These are phyloP conservation scores for Lipomyces sp. DNA, from an alignment of 805 yeast species.

Conservation along the genomic window DNA sequence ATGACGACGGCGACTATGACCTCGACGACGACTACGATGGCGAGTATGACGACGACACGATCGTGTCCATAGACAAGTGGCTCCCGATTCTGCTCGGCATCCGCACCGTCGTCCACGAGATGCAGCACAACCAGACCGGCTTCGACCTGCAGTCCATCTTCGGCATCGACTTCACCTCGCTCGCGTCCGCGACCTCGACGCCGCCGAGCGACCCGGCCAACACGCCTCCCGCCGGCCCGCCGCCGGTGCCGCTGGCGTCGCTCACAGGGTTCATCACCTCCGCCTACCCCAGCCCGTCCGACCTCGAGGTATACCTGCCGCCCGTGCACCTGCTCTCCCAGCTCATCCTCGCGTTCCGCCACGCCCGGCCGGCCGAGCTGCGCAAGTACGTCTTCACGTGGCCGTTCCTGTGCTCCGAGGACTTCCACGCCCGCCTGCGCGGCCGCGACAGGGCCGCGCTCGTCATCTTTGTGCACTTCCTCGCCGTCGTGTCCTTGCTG, in stretches of 20 bases:
- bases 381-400: constrained; percentile 29
- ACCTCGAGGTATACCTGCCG: constrained; percentile 20
- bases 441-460: constrained; percentile 19
- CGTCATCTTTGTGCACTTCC: constrained; percentile 23
- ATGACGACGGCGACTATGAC: not conserved
- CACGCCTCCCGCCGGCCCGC: not conserved
- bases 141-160: constrained; percentile 23
- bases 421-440: constrained; percentile 17
- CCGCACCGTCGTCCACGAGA: constrained; percentile 27
- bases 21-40: not conserved
- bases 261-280: not conserved
- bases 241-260: not conserved
- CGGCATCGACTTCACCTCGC: constrained; percentile 22
- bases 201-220: not conserved
- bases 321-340: constrained; percentile 19
- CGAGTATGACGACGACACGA: not conserved
- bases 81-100: constrained; percentile 25
- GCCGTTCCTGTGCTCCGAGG: constrained; percentile 27
- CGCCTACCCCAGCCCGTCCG: constrained; percentile 2
- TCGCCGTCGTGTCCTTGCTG: constrained; percentile 22
- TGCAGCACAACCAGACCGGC: constrained; percentile 20
- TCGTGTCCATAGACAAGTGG: constrained; percentile 27
- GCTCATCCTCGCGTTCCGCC: constrained; percentile 18
- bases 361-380: constrained; percentile 23
- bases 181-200: not conserved